Base-by-base conservation (phyloP, 1,284 basidiomycete genomes). In the Spongiforma sp. region DNA sequence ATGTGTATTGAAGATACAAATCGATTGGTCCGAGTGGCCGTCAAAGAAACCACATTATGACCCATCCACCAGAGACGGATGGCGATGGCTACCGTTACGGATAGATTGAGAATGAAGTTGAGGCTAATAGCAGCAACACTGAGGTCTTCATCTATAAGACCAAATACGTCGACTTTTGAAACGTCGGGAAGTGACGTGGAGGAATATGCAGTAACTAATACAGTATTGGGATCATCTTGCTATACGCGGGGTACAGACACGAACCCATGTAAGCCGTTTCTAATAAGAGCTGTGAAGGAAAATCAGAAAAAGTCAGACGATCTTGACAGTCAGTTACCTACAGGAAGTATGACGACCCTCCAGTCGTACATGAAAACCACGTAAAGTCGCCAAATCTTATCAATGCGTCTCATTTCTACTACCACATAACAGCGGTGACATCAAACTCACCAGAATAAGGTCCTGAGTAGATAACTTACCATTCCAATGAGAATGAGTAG, bases 361-460 rank as follows among this genome's bases (percentile, higher is more conserved):
- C 56, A 43, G 15, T 59, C 30, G 26, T 28, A 24, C n/a, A 34
- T 19, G 39, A 54, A 54, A 34, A 54, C 48, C 7, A 46, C 37
- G 32, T 43, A 43, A 21, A 57, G 17, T 9, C n/a, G 19, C 62
- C 65, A 60, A 33, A 64, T 60, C 62, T 67, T 21, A 19, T 43
- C 7, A 19, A 43, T 37, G 36, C 10, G 10, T 11, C 17, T 7
- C 14, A 21, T 19, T 19, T 43, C 41, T 15, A 19, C 19, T 7
- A 7, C 17, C 41, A 43, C 19, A 21, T 43, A 7, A 11, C 21
- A 21, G 41, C 10, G 6, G 17, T 6, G 10, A 19, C 6, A 12
- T 43, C 21, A 6, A 19, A 43, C 41, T 43, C 17, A 43, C 41
- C 41, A 43, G 19, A 7, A 43, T 43, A 19, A 43, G 41, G 19